Percentiles rank a stretch among this genome's conserved stretches.
These are phyloP conservation scores for Cornus suecica DNA, from an alignment of 148 eudicot species.

Conservation along the genomic window DNA sequence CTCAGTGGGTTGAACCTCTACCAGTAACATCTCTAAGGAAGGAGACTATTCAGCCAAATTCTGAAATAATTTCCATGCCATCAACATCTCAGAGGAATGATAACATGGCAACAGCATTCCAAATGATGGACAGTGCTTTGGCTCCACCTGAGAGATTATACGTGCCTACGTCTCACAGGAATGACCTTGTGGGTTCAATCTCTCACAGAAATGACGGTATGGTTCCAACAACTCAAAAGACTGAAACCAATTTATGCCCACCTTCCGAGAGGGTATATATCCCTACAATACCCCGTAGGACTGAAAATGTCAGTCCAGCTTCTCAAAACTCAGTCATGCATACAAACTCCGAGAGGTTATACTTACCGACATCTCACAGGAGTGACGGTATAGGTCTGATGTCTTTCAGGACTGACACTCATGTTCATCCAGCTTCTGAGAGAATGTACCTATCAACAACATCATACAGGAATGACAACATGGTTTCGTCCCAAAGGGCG, in stretches of 20 bases:
- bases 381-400: not conserved
- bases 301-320: constrained; percentile 3
- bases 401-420: not conserved
- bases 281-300: constrained; percentile 8
- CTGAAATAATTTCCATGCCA: constrained; percentile 17
- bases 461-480: constrained; percentile 6
- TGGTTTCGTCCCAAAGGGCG: not conserved
- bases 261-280: constrained; percentile 8
- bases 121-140: not conserved
- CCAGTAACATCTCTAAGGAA: not conserved
- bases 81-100: constrained; percentile 9
- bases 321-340: constrained; percentile 5
- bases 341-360: constrained; percentile 8
- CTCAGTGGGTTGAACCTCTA: constrained; percentile 3
- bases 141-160: constrained; percentile 9
- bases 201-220: not conserved
- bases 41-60: constrained; percentile 4
- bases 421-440: constrained; percentile 7
- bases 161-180: not conserved
- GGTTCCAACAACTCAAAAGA: constrained; percentile 11
- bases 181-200: constrained; percentile 8
- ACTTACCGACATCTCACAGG: not conserved
- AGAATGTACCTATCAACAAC: constrained; percentile 4
- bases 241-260: not conserved
- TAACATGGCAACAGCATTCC: not conserved